Evolutionary conservation across 2,329 filamentous ascomycete species (phyloP), one percentile per base, ranked within the genome.

Genomic region (Cyclaneusma minus): DNA sequence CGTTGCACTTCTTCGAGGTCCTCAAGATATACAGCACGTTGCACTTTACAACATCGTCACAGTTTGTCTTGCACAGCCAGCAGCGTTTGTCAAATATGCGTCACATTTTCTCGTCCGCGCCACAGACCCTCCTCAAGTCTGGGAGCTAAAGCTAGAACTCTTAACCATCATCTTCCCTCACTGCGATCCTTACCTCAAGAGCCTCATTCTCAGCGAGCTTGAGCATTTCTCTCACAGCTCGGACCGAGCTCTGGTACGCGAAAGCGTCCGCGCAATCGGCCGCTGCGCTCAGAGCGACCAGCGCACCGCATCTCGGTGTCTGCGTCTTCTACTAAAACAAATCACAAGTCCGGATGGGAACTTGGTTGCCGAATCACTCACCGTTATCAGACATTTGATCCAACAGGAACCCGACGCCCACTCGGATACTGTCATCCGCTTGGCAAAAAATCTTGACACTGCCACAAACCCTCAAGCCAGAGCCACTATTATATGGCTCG

Each of bases 401-500:
- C 89, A 98, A 46, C 81, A 91, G 42, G 74, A 92, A 35, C 83
- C 87, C 0, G 56, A 68, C 15, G 71, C 72, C 3, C 89, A 98
- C 46, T 65, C 71, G 7, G 77, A 75, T 21, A 98, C 89, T 0
- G 84, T 95, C 2, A 70, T 95, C 17, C 69, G 83, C 24, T 56
- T 98, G 25, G 89, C 89, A 5, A 89, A 84, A 51, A 85, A 93
- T 34, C 67, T 98, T 3, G 89, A 94, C 44, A 79, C 77, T 3
- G 81, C 84, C 2, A 82, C 79, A 0, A 85, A 89, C 34, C 74
- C 89, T 2, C 77, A 84, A 33, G 89, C 89, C 3, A 68, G 89
- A 37, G 89, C 89, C 3, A 93, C 82, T 25, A 94, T 98, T 35
- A 79, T 98, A 40, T 98, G 89, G 89, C 68, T 98, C 1, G 85